These are phyloP conservation scores for Infundibulicybe gibba DNA, from an alignment of 768 basidiomycete genomes.

Conservation along the genomic window DNA sequence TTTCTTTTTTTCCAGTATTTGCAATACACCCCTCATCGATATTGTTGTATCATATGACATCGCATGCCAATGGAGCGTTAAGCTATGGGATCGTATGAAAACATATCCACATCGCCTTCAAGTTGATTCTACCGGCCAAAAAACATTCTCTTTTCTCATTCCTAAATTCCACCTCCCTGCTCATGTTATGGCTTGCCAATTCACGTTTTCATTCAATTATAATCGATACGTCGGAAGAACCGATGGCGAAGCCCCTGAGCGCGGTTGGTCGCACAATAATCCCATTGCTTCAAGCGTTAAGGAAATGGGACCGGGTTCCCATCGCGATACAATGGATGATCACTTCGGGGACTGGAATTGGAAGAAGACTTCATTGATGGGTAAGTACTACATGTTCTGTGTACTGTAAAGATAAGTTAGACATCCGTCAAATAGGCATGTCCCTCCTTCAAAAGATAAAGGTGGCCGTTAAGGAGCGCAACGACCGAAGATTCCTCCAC, in stretches of 20 bases:
- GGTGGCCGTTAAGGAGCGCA: slow-evolving; percentile 3
- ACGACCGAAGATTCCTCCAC: slow-evolving; percentile 2
- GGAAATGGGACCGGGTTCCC: slow-evolving; percentile 26
- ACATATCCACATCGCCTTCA: slow-evolving; percentile 1
- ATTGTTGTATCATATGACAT: slow-evolving; percentile 8
- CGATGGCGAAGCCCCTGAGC: slow-evolving; percentile 32
- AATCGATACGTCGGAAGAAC: slow-evolving; percentile 15
- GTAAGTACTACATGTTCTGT: background rate
- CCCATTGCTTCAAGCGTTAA: slow-evolving; percentile 17
- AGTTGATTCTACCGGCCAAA: background rate
- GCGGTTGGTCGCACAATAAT: slow-evolving; percentile 17
- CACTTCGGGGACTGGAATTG: slow-evolving; percentile 10
- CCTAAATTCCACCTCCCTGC: slow-evolving; percentile 34
- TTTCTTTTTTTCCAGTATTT: slow-evolving; percentile 3
- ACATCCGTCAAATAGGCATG: background rate
- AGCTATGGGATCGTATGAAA: slow-evolving; percentile 2
- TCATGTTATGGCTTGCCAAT: slow-evolving; percentile 22
- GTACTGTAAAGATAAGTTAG: background rate
- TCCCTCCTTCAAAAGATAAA: slow-evolving; percentile 4
- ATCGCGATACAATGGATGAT: slow-evolving; percentile 26
- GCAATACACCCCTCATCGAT: background rate
- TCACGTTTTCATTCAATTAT: slow-evolving; percentile 23
- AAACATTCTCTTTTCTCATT: slow-evolving; percentile 13
- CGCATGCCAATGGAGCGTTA: slow-evolving; percentile 3
- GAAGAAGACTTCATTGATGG: slow-evolving; percentile 4